These are phyloP conservation scores for Tremella fuciformis DNA, from an alignment of 768 basidiomycete genomes.

Conservation along the genomic window DNA sequence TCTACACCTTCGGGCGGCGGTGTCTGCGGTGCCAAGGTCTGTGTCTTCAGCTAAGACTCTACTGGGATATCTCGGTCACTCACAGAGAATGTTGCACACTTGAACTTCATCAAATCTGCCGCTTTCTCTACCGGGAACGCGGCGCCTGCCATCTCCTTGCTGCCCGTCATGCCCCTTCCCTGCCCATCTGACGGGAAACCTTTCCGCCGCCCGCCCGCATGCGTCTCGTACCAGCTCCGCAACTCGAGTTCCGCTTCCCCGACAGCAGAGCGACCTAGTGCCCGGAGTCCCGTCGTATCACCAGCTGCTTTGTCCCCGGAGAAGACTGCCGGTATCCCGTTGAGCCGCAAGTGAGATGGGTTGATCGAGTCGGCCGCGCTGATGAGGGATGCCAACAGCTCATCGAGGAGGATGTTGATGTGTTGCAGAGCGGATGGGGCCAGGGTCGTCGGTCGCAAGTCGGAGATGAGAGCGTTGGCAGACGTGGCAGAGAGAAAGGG, in stretches of 20 bases:
- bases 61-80: slow-evolving; percentile 5
- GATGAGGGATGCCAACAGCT: slow-evolving; percentile 38
- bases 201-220: slow-evolving; percentile 11
- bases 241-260: slow-evolving; percentile 91
- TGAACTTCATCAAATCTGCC: slow-evolving; percentile 63
- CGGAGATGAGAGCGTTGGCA: slow-evolving; percentile 86
- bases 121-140: slow-evolving; percentile 52
- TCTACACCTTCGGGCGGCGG: slow-evolving; percentile 78
- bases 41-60: slow-evolving; percentile 62
- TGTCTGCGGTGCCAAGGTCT: slow-evolving; percentile 86
- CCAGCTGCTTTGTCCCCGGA: slow-evolving; percentile 21
- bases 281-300: slow-evolving; percentile 42
- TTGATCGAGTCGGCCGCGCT: slow-evolving; percentile 37
- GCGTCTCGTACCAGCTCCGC: slow-evolving; percentile 78
- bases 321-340: slow-evolving; percentile 46
- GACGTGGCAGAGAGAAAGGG: slow-evolving; percentile 75
- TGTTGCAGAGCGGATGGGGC: slow-evolving; percentile 67
- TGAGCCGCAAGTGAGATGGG: slow-evolving; percentile 37
- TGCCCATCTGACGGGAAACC: slow-evolving; percentile 33
- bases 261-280: slow-evolving; percentile 84
- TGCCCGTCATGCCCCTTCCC: slow-evolving; percentile 25
- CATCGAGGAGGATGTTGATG: slow-evolving; percentile 49
- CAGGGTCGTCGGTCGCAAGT: slow-evolving; percentile 86
- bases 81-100: slow-evolving; percentile 52
- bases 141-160: slow-evolving; percentile 17